Base-by-base conservation (phyloP, 176 grass and related monocot genomes). In the Phyllostachys edulis region DNA sequence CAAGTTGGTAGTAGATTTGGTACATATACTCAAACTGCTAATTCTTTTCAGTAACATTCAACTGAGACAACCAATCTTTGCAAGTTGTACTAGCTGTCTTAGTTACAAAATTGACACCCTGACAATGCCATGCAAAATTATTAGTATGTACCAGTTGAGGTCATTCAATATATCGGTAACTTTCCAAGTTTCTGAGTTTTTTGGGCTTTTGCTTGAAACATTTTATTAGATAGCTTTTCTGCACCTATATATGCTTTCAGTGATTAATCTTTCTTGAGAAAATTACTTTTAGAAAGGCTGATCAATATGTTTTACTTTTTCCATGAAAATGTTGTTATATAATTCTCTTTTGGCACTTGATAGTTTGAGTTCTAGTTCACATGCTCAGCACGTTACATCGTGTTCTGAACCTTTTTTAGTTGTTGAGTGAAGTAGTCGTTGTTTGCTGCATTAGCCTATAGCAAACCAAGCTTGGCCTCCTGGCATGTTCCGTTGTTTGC, bases 121-220 rank as follows among this genome's bases (percentile, higher is more conserved):
- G 11, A 64, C 8, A 47, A 63, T 42, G 6, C 42, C 2, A 41
- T 83, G 12, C 1, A 71, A 56, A 55, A 41, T 18, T 79, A 65
- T 52, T 41, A 44, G 26, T 64, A 64, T 32, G 56, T 44, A 44
- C 36, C 4, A 61, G 29, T 14, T 71, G 15, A 50, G 71, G 52
- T 21, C 29, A n/a, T 13, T 67, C 20, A 11, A 75, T 20, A 23
- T 60, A 15, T 36, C 1, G 0, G 61, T 24, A 69, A 62, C 41
- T 73, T 59, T 9, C 6, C 21, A 9, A 15, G 5, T 47, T 62
- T 73, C 26, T 73, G 13, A 7, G 2, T 64, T 32, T 29, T 62
- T 77, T 69, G 42, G 1, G 52, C n/a, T 87, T 69, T 82, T 62
- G 51, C 40, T 54, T 82, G 63, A 69, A 62, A 77, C 46, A 46